Conservation (phyloP, 2,329 filamentous ascomycete species). For the Aspergillus proliferans region DNA sequence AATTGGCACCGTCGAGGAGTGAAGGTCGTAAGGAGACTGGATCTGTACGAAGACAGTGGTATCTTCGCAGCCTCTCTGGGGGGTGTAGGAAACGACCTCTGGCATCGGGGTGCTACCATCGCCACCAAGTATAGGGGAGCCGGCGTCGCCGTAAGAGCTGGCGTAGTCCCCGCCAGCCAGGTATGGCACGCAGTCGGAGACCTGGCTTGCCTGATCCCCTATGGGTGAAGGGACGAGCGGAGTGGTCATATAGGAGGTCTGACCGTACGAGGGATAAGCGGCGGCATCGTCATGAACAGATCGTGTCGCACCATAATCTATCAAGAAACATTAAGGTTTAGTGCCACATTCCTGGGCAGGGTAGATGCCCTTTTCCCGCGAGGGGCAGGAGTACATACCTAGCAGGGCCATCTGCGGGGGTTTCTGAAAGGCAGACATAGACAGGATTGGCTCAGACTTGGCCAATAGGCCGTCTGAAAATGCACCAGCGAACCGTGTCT, state of each 20-base stretch:
- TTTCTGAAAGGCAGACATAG: conserved; percentile 80
- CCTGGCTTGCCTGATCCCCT: conserved; percentile 36
- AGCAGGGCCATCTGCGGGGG: conserved; percentile 69
- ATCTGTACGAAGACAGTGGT: conserved; percentile 69
- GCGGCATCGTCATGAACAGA: conserved; percentile 35
- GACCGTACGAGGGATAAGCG: conserved; percentile 34
- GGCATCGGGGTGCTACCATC: conserved; percentile 52
- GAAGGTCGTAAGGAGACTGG: conserved; percentile 67
- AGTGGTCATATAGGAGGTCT: conserved; percentile 33
- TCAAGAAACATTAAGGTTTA: conserved; percentile 2
- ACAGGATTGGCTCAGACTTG: conserved; percentile 58
- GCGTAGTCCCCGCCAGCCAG: conserved; percentile 33
- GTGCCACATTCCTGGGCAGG: neutral
- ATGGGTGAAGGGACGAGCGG: conserved; percentile 36
- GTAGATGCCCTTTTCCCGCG: neutral
- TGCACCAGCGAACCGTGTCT: conserved; percentile 38
- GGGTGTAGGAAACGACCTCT: conserved; percentile 64
- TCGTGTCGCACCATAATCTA: conserved; percentile 34
- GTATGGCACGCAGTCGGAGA: conserved; percentile 37
- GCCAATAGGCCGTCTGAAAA: conserved; percentile 48
- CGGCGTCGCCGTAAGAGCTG: conserved; percentile 54
- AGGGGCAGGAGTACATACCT: conserved; percentile 54
- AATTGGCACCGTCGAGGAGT: conserved; percentile 52
- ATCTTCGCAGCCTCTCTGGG: conserved; percentile 61
- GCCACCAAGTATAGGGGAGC: conserved; percentile 61